Evolutionary conservation across 1,139 yeast genomes (phyloP), one percentile per base, ranked within the genome.

Genomic region (Blastobotrys persicus): DNA sequence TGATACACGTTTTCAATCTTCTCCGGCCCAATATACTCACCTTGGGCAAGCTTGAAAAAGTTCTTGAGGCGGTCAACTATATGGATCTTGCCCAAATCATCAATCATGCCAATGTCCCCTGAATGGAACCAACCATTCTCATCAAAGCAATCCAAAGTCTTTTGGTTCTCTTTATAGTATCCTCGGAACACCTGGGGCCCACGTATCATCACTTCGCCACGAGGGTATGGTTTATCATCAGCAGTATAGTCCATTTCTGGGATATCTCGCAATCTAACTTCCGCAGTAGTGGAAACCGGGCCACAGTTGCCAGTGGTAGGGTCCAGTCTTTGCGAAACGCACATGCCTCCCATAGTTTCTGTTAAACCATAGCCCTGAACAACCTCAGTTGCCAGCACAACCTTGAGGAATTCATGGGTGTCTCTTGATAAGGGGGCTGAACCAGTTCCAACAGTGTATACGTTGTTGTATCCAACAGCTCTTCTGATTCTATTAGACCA

Each of bases 1-100:
- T 81, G 69, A 60, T 85, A 84, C 18, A 71, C 69, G 61, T 81
- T 83, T 62, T 85, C 94, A 55, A 85, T 80, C 65, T 79, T 81
- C 63, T 85, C 94, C 2, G 92, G 91, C 2, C 89, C 83, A 48
- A 85, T 79, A 65, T 85, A 85, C 66, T 85, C 94, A 52, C 94
- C 94, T 66, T 85, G 94, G 1, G 91, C 78, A 59, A 85, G 74
- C 67, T 85, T 85, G 75, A 85, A 85, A 70, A 85, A 85, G 66
- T 85, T 85, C 72, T 85, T 85, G 43, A 85, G 88, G 54, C 94
- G 75, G 63, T 85, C 94, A 59, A 85, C 75, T 49, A 85, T 82
- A 55, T 61, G 70, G 19, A 85, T 63, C 52, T 86, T 74, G 18
- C 88, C 88, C 33, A 71, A 69, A 6, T 61, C 60, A 46, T 76